Evolutionary conservation across 768 basidiomycete species (phyloP), one percentile per base, ranked within the genome.

Genomic region (Peribolospora baueri): DNA sequence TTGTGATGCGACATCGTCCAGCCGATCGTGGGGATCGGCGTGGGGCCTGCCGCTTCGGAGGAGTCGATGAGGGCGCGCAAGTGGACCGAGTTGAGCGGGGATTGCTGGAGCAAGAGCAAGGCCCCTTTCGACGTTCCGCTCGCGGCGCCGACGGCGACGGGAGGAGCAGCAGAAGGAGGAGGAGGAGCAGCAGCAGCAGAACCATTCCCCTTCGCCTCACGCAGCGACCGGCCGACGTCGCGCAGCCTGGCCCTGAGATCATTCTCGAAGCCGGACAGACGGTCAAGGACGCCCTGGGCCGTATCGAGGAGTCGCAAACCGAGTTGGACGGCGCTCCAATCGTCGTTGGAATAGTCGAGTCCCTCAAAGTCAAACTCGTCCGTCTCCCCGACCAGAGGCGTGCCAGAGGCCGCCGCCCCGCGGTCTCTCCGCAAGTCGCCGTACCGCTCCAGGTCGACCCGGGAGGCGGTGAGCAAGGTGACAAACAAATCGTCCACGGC

Each of bases 261-360:
- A 4, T 66, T 67, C 68, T 95, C 86, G 62, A 91, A 86, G 42
- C 66, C 63, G 3, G 64, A 61, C 38, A 88, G 68, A 36, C 80
- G 78, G 46, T 84, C 82, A 43, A 73, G 74, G 13, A 90, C 73
- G 1, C 75, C 74, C 4, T 81, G 76, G 38, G 80, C 81, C 42
- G 83, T 77, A n/a, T 82, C 78, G 46, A 95, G 75, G 45, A 90
- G 73, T 64, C 86, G 84, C 10, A 95, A 68, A 2, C 78, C 78
- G 8, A 77, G 68, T 66, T 93, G 90, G 56, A 95, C 86, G 39
- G 77, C 73, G 2, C 77, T 74, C 85, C 87, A 93, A 66, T 97
- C 90, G 55, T 85, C 78, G 3, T 79, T 70, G 2, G 82, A 80
- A 63, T 93, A 95, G 68, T 97, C 84, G 25, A 73, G 57, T 25